Base-by-base conservation (phyloP, 371 early-diverging fungal species). In the Syncephalastrum racemosum region DNA sequence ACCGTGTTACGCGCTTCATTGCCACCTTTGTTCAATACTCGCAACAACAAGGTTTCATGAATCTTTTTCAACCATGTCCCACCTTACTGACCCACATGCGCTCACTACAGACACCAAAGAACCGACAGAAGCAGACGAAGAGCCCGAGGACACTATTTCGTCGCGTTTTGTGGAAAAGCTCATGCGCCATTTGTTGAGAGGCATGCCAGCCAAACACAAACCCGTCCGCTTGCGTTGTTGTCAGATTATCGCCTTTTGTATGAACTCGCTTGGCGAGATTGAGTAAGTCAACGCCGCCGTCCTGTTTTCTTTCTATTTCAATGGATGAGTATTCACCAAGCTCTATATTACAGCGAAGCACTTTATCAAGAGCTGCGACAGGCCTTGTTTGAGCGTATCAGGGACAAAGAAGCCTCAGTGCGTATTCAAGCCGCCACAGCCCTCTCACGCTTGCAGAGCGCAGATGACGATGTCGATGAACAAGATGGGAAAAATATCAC, bases 381-480 rank as follows among this genome's bases (percentile, higher is more conserved):
- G 13, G 73, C 81, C 25, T 76, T 95, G 15, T 72, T 82, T 62
- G 87, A 88, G 58, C 76, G 93, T 40, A 68, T 90, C 50, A 74
- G 77, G 47, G 96, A 96, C 66, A 94, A 90, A 63, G 96, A 96
- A 57, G 61, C 92, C 3, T 64, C 77, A 2, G 86, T 94, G 23
- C 84, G 96, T 5, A 83, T 84, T 5, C 88, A 93, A 47, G 93
- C 94, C 4, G 92, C 85, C 0, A 82, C 86, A 24, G 91, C 92
- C 0, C 66, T 94, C 22, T 85, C 92, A 8, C 82, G 91, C 53
- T 76, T 94, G 39, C 91, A 90, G 66, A 84, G 81, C 44, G 79
- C 68, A 16, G 81, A 84, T 52, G 77, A 71, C 20, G 82, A 81
- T 19, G 70, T 63, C 2, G 86, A 84, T 40, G 75, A 73, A 24